Base-by-base conservation (phyloP, 768 basidiomycete genomes). In the Pisolithus albus region DNA sequence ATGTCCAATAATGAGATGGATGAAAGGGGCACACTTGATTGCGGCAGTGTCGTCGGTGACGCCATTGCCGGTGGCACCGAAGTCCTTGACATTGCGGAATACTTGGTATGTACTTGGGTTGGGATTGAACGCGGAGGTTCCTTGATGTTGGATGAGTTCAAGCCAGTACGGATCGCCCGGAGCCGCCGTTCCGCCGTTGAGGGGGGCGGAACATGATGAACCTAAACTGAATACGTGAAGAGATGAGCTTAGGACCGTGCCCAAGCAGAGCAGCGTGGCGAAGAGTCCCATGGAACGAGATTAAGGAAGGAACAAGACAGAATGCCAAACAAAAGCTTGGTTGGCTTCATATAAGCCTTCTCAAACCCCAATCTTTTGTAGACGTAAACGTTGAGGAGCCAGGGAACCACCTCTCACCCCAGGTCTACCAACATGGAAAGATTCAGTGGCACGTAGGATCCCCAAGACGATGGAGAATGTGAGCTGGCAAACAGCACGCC, bases 21-120 rank as follows among this genome's bases (percentile, higher is more conserved):
- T 5, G n/a, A 26, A 48, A 1, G 34, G 11, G 21, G 39, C 40
- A 62, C 46, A 84, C 83, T 83, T 86, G 59, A 86, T 86, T 4
- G 87, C 84, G 34, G 68, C 75, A 10, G 86, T 86, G 56, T 88
- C 86, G 62, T 88, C 86, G 7, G 79, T 76, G 7, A 79, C 70
- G 49, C 86, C 86, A 62, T 84, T 79, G 23, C 71, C 72, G 43
- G 59, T 66, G 32, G 78, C 78, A 52, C 78, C 72, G 51, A 70
- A 75, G 34, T 73, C 71, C 53, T 83, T 86, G 51, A 88, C 86
- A 60, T 87, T 88, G 39, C 86, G 75, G 66, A 85, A 87, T 19
- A 87, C 83, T 44, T 78, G 70, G 64, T 88, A 89, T 5, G 64
- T 59, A 30, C 62, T 62, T 10, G 78, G 71, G 56, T 77, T 69